phyloP scores from a whole-genome alignment of 345 rosid species.

The Citrus maxima region DNA sequence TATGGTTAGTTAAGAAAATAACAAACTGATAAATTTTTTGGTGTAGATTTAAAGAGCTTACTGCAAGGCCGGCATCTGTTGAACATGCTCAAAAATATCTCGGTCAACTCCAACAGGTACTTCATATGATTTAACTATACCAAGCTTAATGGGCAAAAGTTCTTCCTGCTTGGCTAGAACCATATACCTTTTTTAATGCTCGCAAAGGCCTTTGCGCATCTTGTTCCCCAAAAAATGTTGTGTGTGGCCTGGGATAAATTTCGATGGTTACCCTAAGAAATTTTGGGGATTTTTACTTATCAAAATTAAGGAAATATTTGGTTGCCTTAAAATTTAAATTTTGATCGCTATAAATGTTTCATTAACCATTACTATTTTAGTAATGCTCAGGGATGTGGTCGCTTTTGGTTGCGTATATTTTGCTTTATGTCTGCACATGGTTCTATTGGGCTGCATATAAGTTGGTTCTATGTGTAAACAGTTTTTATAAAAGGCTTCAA shows the following conservation, averaged over 20 bases:
- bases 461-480: neutral
- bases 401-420: neutral
- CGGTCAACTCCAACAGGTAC: slow-evolving; percentile 71
- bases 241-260: neutral
- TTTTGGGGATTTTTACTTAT: neutral
- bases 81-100: slow-evolving; percentile 60
- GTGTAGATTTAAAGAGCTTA: slow-evolving; percentile 74
- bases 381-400: neutral
- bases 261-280: neutral
- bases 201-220: neutral
- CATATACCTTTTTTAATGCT: neutral
- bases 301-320: neutral
- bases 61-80: slow-evolving; percentile 71
- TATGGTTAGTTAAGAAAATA: neutral
- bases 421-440: neutral
- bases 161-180: neutral
- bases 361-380: too few species aligned
- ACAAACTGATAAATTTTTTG: slow-evolving; percentile 2
- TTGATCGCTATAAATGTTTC: neutral
- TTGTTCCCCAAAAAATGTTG: neutral
- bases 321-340: neutral
- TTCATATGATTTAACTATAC: slow-evolving; percentile 8
- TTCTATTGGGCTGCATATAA: neutral
- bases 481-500: neutral
- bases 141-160: neutral